Evolutionary conservation across 2,329 filamentous ascomycete genomes (phyloP), one percentile per base, ranked within the genome.

Genomic region (Lachnellula hyalina): DNA sequence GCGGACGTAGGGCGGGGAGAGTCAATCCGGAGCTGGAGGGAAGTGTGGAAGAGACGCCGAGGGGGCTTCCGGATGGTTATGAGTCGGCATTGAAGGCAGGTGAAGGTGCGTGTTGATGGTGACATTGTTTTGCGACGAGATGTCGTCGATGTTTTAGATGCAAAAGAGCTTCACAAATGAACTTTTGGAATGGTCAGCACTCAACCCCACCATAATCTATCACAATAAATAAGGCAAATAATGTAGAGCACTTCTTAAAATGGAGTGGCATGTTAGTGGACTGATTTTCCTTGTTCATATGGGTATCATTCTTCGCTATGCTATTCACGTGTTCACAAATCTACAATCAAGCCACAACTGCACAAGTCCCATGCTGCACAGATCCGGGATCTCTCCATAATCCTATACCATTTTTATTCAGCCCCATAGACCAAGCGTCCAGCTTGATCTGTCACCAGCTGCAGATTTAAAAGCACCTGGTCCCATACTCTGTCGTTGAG

Each of bases 401-500:
- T 15, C 4, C 5, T 40, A 5, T n/a, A 40, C 41, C 17, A 45
- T 21, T 15, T 47, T 25, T 17, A 46, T 25, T 66, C 56, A 69
- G 40, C 62, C 83, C 83, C 84, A 87, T 9, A 78, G 67, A 0
- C 84, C 84, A 50, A 87, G 66, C 3, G 84, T 86, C 83, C 83
- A 87, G 57, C 73, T 80, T 12, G 74, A 51, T 64, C 68, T 55
- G 65, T 71, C 62, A 65, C 70, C 58, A 52, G 49, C 71, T 67
- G 58, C 76, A 66, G 63, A 74, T 71, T 65, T 67, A 59, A 83
- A 65, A 15, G 78, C 77, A 9, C 78, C 79, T 0, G 81, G 72
- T 0, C 81, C 83, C 74, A 87, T 77, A 64, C 85, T 87, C 68
- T 87, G 84, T 55, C 85, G 77, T 60, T 84, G 80, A 2, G 69